phyloP scores from a whole-genome alignment of 352 stramenopile genomes.

The Globisporangium iwayamae region DNA sequence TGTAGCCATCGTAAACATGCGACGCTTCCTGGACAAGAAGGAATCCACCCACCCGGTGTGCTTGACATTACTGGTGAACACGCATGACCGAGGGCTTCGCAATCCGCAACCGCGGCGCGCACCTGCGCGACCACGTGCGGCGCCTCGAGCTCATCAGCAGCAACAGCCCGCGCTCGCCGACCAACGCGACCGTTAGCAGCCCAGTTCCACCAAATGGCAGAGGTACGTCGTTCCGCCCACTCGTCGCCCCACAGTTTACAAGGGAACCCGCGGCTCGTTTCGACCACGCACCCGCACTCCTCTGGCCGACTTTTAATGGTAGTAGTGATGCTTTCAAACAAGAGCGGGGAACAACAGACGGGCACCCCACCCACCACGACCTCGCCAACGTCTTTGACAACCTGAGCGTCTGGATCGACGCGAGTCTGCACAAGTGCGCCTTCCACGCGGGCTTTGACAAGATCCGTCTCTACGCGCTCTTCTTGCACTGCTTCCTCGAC shows the following conservation, averaged over 20 bases:
- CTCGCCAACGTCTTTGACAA: conserved; percentile 31
- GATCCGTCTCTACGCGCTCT: conserved; percentile 24
- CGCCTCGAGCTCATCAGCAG: conserved; percentile 27
- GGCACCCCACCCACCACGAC: not conserved
- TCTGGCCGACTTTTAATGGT: too few relatives aligned
- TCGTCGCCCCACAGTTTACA: conserved; percentile 5
- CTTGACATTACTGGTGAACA: too few relatives aligned
- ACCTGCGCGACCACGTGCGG: conserved; percentile 32
- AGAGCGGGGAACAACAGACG: not conserved
- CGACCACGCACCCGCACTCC: not conserved
- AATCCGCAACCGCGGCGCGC: conserved; percentile 25
- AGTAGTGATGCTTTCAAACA: not conserved
- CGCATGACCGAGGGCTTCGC: conserved; percentile 21
- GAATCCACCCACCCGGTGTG: too few relatives aligned
- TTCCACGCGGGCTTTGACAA: conserved; percentile 36
- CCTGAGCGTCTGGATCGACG: conserved; percentile 39
- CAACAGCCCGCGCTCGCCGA: not conserved
- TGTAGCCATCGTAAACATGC: not conserved
- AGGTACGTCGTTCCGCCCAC: conserved; percentile 6
- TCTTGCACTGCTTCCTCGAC: conserved; percentile 25
- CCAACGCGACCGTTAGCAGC: not conserved
- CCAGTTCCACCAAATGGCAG: not conserved
- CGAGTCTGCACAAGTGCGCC: conserved; percentile 12
- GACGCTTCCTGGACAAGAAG: not conserved
- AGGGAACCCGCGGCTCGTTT: not conserved